Percentiles rank a stretch among this genome's conserved stretches.
phyloP scores from a whole-genome alignment of 768 basidiomycete genomes.

The Lactarius trivialis region DNA sequence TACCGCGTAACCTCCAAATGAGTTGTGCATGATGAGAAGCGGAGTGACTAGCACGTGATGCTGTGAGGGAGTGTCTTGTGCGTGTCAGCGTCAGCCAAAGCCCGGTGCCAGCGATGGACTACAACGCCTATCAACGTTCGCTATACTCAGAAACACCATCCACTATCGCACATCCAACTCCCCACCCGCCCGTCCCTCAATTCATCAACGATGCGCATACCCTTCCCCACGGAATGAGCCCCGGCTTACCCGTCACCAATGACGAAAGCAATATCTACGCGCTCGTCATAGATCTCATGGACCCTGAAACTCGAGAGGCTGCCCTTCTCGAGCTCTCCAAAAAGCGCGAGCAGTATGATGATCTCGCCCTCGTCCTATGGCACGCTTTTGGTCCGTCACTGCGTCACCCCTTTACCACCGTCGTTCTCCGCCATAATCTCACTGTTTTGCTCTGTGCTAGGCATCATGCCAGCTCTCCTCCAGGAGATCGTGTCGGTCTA shows the following conservation, averaged over 20 bases:
- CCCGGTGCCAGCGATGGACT: conserved; percentile 38
- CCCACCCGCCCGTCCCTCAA: conserved; percentile 40
- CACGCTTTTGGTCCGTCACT: conserved; percentile 81
- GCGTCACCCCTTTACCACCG: not conserved
- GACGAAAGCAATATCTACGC: conserved; percentile 84
- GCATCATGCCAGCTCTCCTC: conserved; percentile 94
- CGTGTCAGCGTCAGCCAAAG: not conserved
- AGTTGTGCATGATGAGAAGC: conserved; percentile 33
- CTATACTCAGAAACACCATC: conserved; percentile 62
- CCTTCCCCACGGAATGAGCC: conserved; percentile 25
- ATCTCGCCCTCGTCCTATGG: conserved; percentile 95
- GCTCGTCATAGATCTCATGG: conserved; percentile 82
- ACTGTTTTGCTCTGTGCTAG: conserved; percentile 34
- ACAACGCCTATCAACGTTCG: conserved; percentile 54
- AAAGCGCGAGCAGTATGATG: conserved; percentile 98
- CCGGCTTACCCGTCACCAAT: conserved; percentile 27
- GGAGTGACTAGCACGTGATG: conserved; percentile 6
- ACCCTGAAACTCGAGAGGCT: conserved; percentile 75
- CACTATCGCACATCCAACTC: conserved; percentile 46
- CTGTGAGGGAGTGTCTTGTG: not conserved
- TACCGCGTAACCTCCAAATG: conserved; percentile 35
- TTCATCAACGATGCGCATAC: conserved; percentile 29
- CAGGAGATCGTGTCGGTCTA: conserved; percentile 99
- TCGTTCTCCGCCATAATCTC: not conserved
- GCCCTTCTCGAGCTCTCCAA: conserved; percentile 95